Evolutionary conservation across 2,329 filamentous ascomycete species (phyloP), one percentile per base, ranked within the genome.

Genomic region (Hypocrella siamensis): DNA sequence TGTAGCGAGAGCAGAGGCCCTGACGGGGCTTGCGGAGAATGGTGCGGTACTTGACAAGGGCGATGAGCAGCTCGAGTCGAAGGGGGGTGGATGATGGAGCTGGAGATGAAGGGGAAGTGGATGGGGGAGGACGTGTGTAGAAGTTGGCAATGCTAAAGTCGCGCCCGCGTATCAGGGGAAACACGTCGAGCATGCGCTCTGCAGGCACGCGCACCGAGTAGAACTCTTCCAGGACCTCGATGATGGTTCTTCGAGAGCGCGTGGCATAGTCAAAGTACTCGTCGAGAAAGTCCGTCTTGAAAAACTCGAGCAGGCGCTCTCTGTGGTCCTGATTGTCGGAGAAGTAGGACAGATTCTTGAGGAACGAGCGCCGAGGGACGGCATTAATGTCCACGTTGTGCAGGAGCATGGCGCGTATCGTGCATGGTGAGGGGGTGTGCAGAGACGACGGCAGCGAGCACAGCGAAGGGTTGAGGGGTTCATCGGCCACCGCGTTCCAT

Each of bases 241-340:
- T 61, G 35, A 96, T 93, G 36, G 81, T 92, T 21, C 90, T 77
- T 21, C 85, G 77, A 1, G 88, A 82, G 7, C 90, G 75, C 0
- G 86, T 86, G 1, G 90, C 90, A 49, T 98, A 98, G 56, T 98
- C 88, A 58, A 83, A 96, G 34, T 93, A 77, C 44, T 98, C 90
- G 43, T 96, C 85, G 5, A 88, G 72, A 44, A 78, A 82, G 28
- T 79, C 69, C 0, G 83, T 74, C 44, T 79, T 70, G 2, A 75
- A 76, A 44, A 98, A 90, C 48, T 98, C 90, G 7, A 79, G 54
- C 0, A 98, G 68, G 2, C 88, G 74, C 38, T 90, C 79, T 43
- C 73, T 75, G 46, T 98, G 88, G 44, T 75, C 73, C 3, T 60
- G 51, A 44, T 92, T 70, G 1, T 61, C 56, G 2, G 84, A 80